Base-by-base conservation (phyloP, 148 eudicot genomes). In the Limonium bicolor region DNA sequence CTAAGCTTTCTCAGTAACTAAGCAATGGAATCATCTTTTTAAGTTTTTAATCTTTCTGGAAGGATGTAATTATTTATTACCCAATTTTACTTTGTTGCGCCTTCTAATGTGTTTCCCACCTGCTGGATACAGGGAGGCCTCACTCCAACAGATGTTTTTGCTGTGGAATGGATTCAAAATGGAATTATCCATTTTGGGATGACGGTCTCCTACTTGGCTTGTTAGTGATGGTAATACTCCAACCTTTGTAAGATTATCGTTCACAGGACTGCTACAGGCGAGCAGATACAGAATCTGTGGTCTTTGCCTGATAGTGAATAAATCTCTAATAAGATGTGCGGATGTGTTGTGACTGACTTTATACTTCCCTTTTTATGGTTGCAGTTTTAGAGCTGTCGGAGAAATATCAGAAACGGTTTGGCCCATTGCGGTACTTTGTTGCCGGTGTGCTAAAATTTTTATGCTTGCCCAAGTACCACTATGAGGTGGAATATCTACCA, bases 331-430 rank as follows among this genome's bases (percentile, higher is more conserved):
- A 43, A 41, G 18, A 18, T 12, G n/a, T n/a, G n/a, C n/a, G n/a
- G n/a, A n/a, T n/a, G n/a, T 13, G 7, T 15, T 19, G 36, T 38
- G 18, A 4, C 8, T 20, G 48, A 12, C 25, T 21, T 29, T 26
- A 14, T 24, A 19, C 50, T 6, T 50, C 16, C 40, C 26, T 44
- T 29, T 35, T 7, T 13, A 57, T 29, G 44, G 36, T 60, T 68
- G 56, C 88, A 90, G 99, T 90, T 50, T 54, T 90, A 70, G 95
- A 84, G 74, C 99, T 90, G 56, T 90, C 99, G 48, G 99, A 78
- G 63, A 90, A 68, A 57, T 76, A 83, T 54, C 99, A 90, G 64
- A 84, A 80, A 69, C 82, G 87, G 21, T 90, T 84, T 65, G 99
- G 99, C 57, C 99, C 99, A 18, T 61, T 90, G 44, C 93, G 99